These are phyloP conservation scores for Mrakia frigida DNA, from an alignment of 768 basidiomycete species.

Conservation along the genomic window DNA sequence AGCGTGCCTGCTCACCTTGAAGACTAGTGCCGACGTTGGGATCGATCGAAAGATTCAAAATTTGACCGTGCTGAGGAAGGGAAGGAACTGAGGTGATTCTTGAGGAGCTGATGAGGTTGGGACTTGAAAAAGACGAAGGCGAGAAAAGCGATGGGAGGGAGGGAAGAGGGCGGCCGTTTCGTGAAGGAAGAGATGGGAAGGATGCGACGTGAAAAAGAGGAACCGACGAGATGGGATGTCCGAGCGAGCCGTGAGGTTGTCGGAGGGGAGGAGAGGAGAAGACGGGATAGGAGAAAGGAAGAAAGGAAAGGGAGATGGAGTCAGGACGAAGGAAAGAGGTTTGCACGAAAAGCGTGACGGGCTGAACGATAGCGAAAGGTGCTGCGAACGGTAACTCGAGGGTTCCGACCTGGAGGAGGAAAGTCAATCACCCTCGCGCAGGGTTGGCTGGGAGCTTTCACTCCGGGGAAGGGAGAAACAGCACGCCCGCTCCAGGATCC, in stretches of 20 bases:
- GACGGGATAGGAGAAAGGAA: background rate
- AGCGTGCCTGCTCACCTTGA: slow-evolving; percentile 38
- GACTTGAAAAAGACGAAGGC: background rate
- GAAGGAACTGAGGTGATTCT: background rate
- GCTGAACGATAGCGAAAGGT: slow-evolving; percentile 4
- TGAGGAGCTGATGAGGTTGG: background rate
- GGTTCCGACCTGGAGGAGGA: slow-evolving; percentile 4
- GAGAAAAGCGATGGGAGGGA: background rate
- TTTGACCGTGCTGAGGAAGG: background rate
- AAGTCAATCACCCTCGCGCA: slow-evolving; percentile 11
- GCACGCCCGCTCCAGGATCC: background rate
- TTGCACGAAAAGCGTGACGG: slow-evolving; percentile 17
- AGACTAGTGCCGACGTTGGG: background rate
- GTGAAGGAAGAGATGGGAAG: background rate
- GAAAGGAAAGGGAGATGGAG: background rate
- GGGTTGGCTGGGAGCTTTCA: background rate
- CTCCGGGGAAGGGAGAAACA: slow-evolving; percentile 6
- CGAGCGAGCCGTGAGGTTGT: background rate
- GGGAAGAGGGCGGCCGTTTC: background rate
- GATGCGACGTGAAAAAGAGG: slow-evolving; percentile 2
- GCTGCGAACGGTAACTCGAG: slow-evolving; percentile 8
- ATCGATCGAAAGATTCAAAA: background rate
- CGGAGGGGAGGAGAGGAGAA: slow-evolving; percentile 1
- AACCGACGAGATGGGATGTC: background rate
- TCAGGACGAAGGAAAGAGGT: background rate